A percentile compares a stretch with the other conserved stretches of the same genome.
These are phyloP conservation scores for Vitis hybrid DNA, from an alignment of 177 flowering plant genomes.

Conservation along the genomic window DNA sequence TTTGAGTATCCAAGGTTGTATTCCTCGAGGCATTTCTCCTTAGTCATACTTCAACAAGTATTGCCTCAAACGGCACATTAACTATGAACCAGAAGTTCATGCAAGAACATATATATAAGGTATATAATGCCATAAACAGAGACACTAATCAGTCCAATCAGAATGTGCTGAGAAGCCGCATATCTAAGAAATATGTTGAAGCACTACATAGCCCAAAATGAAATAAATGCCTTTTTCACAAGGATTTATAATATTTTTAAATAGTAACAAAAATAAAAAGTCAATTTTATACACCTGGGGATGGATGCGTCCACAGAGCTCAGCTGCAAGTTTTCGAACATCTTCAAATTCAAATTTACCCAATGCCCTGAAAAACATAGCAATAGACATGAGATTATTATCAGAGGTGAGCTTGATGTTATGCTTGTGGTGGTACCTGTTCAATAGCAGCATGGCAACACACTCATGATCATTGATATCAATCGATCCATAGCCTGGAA, in stretches of 20 bases:
- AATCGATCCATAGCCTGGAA: conserved; percentile 30
- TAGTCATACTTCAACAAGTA: no score
- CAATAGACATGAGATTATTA: background rate
- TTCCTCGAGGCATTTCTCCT: no score
- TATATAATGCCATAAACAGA: background rate
- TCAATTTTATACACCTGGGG: conserved; percentile 47
- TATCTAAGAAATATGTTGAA: no score
- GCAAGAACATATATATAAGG: no score
- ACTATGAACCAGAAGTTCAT: no score
- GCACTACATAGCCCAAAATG: no score
- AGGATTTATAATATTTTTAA: background rate
- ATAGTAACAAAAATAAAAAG: background rate
- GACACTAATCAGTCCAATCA: background rate
- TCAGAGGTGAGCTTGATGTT: conserved; percentile 7
- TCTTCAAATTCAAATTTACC: conserved; percentile 69
- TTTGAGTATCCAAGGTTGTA: no score
- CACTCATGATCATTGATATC: conserved; percentile 22
- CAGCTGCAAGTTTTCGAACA: conserved; percentile 88
- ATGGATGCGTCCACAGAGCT: conserved; percentile 86
- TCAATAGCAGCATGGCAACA: conserved; percentile 50
- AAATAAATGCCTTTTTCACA: no score
- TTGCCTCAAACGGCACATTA: no score
- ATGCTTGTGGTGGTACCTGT: conserved; percentile 44
- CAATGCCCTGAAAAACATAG: conserved; percentile 52
- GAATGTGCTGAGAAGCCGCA: background rate